Conservation (phyloP, 2,329 filamentous ascomycete species). For the Byssochlamys sp. region DNA sequence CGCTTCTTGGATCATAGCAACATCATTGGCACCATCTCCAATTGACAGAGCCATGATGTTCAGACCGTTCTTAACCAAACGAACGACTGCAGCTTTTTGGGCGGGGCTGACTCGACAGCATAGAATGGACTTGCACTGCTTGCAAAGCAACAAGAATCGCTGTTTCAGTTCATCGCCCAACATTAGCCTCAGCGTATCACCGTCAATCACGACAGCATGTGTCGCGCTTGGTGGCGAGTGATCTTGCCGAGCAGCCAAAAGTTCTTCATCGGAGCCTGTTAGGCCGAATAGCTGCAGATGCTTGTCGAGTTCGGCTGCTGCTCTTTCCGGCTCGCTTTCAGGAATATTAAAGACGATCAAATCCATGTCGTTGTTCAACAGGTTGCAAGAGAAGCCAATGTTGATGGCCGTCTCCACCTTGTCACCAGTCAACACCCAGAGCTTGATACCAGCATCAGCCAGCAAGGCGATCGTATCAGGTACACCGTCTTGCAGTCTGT, state of each 20-base stretch:
- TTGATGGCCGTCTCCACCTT: slow-evolving; percentile 99
- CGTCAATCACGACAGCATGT: slow-evolving; percentile 88
- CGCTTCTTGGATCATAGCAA: slow-evolving; percentile 95
- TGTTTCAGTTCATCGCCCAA: slow-evolving; percentile 74
- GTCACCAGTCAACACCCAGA: slow-evolving; percentile 96
- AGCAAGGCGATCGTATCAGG: slow-evolving; percentile 89
- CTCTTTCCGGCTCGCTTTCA: slow-evolving; percentile 57
- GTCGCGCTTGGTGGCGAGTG: slow-evolving; percentile 80
- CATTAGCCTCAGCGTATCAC: slow-evolving; percentile 81
- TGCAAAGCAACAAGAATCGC: slow-evolving; percentile 89
- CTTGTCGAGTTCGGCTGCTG: slow-evolving; percentile 64
- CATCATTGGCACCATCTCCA: slow-evolving; percentile 88
- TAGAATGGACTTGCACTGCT: slow-evolving; percentile 90
- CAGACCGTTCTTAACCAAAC: slow-evolving; percentile 86
- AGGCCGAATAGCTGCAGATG: slow-evolving; percentile 65
- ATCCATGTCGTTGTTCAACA: slow-evolving; percentile 96
- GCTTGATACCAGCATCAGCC: slow-evolving; percentile 87
- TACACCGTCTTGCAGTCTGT: slow-evolving; percentile 90
- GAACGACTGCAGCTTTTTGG: slow-evolving; percentile 93
- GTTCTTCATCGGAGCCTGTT: slow-evolving; percentile 75
- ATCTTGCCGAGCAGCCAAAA: slow-evolving; percentile 66
- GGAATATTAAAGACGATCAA: slow-evolving; percentile 79
- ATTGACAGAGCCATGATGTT: slow-evolving; percentile 94
- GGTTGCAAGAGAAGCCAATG: slow-evolving; percentile 96
- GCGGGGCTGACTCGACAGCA: slow-evolving; percentile 95